Evolutionary conservation across 169 alveolate genomes (phyloP).

Genomic region (Amoebophrya sp.): DNA sequence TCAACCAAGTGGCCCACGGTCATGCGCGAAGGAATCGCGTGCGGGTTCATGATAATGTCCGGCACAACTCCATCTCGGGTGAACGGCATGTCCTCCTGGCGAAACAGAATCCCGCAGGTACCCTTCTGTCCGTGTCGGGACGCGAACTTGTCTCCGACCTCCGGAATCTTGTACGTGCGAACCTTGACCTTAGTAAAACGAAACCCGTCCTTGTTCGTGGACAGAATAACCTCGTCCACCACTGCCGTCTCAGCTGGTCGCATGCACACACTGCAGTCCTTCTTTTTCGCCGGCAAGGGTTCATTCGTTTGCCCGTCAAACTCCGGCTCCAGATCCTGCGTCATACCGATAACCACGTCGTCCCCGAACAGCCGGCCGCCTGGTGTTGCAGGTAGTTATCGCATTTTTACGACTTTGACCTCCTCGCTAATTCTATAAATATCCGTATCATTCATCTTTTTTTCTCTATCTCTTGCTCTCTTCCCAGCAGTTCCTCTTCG

Average conservation of each 20-base stretch:
- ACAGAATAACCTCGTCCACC: slow-evolving; percentile 87
- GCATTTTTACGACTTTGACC: neutral
- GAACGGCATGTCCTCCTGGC: slow-evolving; percentile 98
- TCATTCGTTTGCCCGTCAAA: neutral
- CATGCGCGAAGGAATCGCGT: slow-evolving; percentile 99
- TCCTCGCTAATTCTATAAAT: neutral
- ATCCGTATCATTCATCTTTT: neutral
- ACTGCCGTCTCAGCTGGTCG: slow-evolving; percentile 72
- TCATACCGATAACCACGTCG: slow-evolving; percentile 43
- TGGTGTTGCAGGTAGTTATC: neutral
- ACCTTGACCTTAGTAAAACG: slow-evolving; percentile 88
- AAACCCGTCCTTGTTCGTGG: slow-evolving; percentile 90
- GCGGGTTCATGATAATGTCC: slow-evolving; percentile 98
- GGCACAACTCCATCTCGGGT: slow-evolving; percentile 95
- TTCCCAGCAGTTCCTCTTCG: too few species aligned
- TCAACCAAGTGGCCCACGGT: slow-evolving; percentile 99
- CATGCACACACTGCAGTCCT: neutral
- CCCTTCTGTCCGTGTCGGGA: slow-evolving; percentile 68
- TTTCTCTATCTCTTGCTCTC: too few species aligned
- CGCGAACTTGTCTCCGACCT: slow-evolving; percentile 99
- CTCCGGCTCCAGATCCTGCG: neutral
- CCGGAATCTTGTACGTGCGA: slow-evolving; percentile 80
- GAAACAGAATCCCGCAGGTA: slow-evolving; percentile 97
- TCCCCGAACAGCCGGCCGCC: slow-evolving; percentile 23
- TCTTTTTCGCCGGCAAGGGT: neutral